phyloP scores from a whole-genome alignment of 1,284 basidiomycete species.

The Cystobasidium sp. region DNA sequence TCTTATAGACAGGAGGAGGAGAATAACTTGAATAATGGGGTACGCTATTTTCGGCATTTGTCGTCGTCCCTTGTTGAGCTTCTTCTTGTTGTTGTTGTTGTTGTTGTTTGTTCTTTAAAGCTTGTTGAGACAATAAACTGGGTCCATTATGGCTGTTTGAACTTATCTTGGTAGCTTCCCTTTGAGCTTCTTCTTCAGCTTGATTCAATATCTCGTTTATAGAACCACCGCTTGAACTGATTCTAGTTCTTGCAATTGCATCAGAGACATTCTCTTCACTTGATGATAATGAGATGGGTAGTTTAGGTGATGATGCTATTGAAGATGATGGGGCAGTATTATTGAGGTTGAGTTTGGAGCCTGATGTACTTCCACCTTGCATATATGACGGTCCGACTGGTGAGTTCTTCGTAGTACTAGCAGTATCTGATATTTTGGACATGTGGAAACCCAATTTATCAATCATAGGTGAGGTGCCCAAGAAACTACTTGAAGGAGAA shows the following conservation, averaged over 20 bases:
- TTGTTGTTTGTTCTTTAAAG: conserved; percentile 34
- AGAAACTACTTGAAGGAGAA: conserved; percentile 69
- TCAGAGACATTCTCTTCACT: conserved; percentile 40
- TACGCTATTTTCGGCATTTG: not conserved
- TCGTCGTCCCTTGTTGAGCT: not conserved
- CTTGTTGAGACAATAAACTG: conserved; percentile 56
- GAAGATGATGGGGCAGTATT: conserved; percentile 6
- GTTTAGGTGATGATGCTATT: conserved; percentile 15
- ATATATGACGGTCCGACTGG: conserved; percentile 17
- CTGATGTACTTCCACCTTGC: conserved; percentile 13
- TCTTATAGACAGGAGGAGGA: conserved; percentile 19
- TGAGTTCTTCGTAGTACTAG: conserved; percentile 19
- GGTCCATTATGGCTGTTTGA: conserved; percentile 49
- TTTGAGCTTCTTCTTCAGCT: conserved; percentile 22
- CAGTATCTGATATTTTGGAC: conserved; percentile 64
- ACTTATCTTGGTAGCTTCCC: conserved; percentile 20
- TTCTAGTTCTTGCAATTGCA: conserved; percentile 34
- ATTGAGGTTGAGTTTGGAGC: not conserved
- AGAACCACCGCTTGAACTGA: conserved; percentile 20
- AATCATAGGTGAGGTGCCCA: conserved; percentile 75
- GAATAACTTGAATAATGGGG: conserved; percentile 18
- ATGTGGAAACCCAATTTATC: conserved; percentile 93
- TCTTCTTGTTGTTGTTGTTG: conserved; percentile 14
- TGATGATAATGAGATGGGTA: conserved; percentile 21
- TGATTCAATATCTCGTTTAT: conserved; percentile 27